These are phyloP conservation scores for Bimuria novae-zelandiae DNA, from an alignment of 2,329 filamentous ascomycete genomes.

Conservation along the genomic window DNA sequence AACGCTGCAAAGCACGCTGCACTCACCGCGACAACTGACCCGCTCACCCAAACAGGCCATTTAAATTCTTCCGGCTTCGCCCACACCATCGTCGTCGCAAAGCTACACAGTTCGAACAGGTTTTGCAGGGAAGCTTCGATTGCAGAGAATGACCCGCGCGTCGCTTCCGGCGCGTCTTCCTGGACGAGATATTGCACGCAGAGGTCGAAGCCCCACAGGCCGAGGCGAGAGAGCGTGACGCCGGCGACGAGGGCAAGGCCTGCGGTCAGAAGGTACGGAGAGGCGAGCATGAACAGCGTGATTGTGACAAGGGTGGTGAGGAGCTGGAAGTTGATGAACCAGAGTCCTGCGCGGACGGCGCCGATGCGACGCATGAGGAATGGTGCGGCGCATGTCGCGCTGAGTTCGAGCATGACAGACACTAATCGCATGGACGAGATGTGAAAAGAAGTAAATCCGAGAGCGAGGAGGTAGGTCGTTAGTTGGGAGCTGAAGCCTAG, in stretches of 20 bases:
- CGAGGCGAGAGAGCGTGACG: constrained; percentile 49
- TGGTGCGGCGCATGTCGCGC: constrained; percentile 65
- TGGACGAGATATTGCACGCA: constrained; percentile 54
- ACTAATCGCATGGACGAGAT: constrained; percentile 60
- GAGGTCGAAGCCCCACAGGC: constrained; percentile 56
- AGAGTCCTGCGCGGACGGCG: constrained; percentile 67
- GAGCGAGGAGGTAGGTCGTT: constrained; percentile 65
- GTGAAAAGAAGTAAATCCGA: constrained; percentile 57
- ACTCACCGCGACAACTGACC: constrained; percentile 56
- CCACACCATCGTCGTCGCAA: constrained; percentile 67
- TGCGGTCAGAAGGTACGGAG: constrained; percentile 23
- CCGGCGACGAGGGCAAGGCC: constrained; percentile 43
- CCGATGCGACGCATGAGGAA: constrained; percentile 57
- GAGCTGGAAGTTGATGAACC: constrained; percentile 73
- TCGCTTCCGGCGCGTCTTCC: constrained; percentile 45
- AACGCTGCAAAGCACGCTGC: constrained; percentile 60
- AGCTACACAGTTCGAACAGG: constrained; percentile 70
- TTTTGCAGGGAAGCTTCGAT: constrained; percentile 72
- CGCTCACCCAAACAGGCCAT: constrained; percentile 65
- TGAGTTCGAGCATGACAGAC: constrained; percentile 61
- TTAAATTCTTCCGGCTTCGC: constrained; percentile 66
- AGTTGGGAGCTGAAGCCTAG: constrained; percentile 59
- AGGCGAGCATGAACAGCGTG: constrained; percentile 26
- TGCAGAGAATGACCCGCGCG: constrained; percentile 70
- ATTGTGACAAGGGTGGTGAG: constrained; percentile 53